Conservation (phyloP, 2,329 filamentous ascomycete genomes). For the Elsinoe perseae region DNA sequence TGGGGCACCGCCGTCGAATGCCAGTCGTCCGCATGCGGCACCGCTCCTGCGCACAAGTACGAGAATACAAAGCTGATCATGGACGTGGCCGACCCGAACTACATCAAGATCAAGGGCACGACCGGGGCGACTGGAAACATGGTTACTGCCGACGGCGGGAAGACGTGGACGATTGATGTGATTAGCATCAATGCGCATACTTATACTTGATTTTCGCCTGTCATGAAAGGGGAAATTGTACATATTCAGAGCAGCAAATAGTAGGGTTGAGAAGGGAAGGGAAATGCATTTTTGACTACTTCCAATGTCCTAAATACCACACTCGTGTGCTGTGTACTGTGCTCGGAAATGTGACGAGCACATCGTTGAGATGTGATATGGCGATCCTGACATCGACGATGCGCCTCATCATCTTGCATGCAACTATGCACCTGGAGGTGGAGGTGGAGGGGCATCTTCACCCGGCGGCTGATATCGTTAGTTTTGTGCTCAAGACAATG, state of each 20-base stretch:
- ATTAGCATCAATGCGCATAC: conserved; percentile 16
- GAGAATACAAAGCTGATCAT: conserved; percentile 35
- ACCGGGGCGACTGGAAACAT: conserved; percentile 33
- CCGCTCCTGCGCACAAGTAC: conserved; percentile 36
- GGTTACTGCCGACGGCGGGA: conserved; percentile 16
- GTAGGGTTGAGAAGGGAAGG: neutral
- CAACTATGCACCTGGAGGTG: neutral
- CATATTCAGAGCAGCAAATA: neutral
- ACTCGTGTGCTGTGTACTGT: neutral
- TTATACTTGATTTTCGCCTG: neutral
- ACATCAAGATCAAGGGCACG: conserved; percentile 34
- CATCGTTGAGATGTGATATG: neutral
- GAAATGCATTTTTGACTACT: conserved; percentile 2
- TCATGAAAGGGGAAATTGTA: neutral
- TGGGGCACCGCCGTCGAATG: conserved; percentile 42
- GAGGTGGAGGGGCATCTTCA: conserved; percentile 15
- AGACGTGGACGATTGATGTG: conserved; percentile 18
- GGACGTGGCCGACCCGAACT: conserved; percentile 32
- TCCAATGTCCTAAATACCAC: neutral
- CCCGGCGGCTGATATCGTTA: conserved; percentile 9
- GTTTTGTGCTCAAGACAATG: neutral
- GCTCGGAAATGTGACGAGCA: neutral
- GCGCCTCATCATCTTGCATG: neutral
- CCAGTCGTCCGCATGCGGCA: conserved; percentile 34
- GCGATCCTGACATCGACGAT: neutral